These are phyloP conservation scores for Dipodascus geniculatus DNA, from an alignment of 805 yeast genomes.

Conservation along the genomic window DNA sequence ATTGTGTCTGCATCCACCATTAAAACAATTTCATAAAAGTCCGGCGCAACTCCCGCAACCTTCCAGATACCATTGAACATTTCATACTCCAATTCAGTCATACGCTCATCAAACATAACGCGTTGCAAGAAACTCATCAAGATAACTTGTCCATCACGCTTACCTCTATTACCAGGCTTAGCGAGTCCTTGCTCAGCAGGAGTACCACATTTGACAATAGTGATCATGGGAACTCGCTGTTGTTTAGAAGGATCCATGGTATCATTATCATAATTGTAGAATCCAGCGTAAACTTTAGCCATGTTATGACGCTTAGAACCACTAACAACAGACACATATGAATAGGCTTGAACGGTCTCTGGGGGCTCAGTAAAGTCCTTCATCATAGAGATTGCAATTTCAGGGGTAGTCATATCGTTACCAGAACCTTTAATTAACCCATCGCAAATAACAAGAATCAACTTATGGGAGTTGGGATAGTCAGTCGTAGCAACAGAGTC, in stretches of 20 bases:
- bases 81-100: conserved; percentile 82
- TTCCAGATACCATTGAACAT: conserved; percentile 65
- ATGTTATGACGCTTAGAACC: conserved; percentile 93
- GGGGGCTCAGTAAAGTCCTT: conserved; percentile 56
- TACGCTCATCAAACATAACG: conserved; percentile 83
- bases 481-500: conserved; percentile 91
- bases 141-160: conserved; percentile 87
- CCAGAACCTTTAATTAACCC: conserved; percentile 94
- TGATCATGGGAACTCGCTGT: conserved; percentile 64
- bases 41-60: conserved; percentile 68
- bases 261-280: conserved; percentile 69
- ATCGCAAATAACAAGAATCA: conserved; percentile 79
- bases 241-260: conserved; percentile 75
- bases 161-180: conserved; percentile 93
- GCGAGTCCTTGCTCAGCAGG: conserved; percentile 60
- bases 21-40: conserved; percentile 63
- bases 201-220: conserved; percentile 80
- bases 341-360: conserved; percentile 68
- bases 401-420: conserved; percentile 79
- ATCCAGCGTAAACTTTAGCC: conserved; percentile 95
- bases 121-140: conserved; percentile 84
- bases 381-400: conserved; percentile 80
- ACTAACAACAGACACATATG: conserved; percentile 91
- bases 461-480: conserved; percentile 89
- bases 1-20: conserved; percentile 96